phyloP scores from a whole-genome alignment of 805 yeast genomes.

The Candida chilensis region DNA sequence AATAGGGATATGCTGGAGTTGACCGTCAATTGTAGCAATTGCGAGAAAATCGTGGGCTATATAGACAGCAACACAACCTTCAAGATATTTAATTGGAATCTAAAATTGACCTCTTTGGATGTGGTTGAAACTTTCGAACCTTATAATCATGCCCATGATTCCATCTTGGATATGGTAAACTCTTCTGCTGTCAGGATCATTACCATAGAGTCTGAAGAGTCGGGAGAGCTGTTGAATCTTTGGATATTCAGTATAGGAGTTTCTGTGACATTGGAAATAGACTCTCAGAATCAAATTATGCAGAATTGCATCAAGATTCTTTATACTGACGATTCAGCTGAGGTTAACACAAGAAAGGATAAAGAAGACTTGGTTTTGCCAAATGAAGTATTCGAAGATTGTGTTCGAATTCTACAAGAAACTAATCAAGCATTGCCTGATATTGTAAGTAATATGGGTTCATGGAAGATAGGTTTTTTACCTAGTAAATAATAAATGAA shows the following conservation, averaged over 20 bases:
- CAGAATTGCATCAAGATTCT: conserved; percentile 32
- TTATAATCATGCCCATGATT: conserved; percentile 22
- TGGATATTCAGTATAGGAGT: conserved; percentile 47
- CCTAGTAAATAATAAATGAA: conserved; percentile 6
- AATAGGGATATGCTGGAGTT: conserved; percentile 1
- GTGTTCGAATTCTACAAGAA: conserved; percentile 13
- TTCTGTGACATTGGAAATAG: conserved; percentile 7
- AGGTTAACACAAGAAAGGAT: conserved; percentile 23
- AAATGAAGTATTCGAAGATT: conserved; percentile 13
- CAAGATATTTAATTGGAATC: conserved; percentile 50
- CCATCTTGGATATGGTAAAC: conserved; percentile 30
- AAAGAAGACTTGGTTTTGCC: conserved; percentile 28
- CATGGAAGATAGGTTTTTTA: conserved; percentile 18
- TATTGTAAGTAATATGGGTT: conserved; percentile 7
- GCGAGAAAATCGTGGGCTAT: conserved; percentile 31
- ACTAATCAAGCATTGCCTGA: conserved; percentile 24
- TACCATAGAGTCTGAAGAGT: conserved; percentile 8
- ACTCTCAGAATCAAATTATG: conserved; percentile 2
- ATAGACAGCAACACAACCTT: conserved; percentile 17
- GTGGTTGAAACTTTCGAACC: conserved; percentile 19
- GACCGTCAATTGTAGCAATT: conserved; percentile 20
- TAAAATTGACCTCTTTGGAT: conserved; percentile 16
- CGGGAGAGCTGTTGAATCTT: conserved; percentile 10
- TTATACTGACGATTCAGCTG: conserved; percentile 20
- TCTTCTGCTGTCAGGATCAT: conserved; percentile 29